Percentiles rank a stretch among this genome's conserved stretches.
These are phyloP conservation scores for Cryptosporidium meleagridis DNA, from an alignment of 169 alveolate genomes.

Conservation along the genomic window DNA sequence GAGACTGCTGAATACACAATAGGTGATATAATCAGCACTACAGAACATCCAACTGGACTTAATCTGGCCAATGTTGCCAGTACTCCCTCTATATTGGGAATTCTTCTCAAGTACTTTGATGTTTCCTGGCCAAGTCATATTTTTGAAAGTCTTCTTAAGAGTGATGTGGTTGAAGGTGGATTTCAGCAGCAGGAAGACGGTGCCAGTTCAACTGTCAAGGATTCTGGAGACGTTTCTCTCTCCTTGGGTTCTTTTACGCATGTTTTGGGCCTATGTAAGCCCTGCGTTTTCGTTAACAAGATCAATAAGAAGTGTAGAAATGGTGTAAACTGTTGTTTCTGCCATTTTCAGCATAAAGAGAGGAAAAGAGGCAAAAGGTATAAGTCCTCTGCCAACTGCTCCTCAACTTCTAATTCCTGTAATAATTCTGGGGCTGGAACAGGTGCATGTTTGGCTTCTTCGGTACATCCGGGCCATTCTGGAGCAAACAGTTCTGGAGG, in stretches of 20 bases:
- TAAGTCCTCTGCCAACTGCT: background rate
- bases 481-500: background rate
- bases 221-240: constrained; percentile 18
- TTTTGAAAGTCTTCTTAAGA: constrained; percentile 16
- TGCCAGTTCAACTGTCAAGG: background rate
- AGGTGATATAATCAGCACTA: constrained; percentile 32
- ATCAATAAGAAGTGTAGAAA: constrained; percentile 80
- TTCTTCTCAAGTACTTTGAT: constrained; percentile 38
- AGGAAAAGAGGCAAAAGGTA: constrained; percentile 67
- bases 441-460: background rate
- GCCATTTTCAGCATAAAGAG: constrained; percentile 81
- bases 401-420: background rate
- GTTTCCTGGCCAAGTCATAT: constrained; percentile 49
- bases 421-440: background rate
- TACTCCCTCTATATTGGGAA: constrained; percentile 59
- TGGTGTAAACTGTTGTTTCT: constrained; percentile 80
- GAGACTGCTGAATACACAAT: constrained; percentile 16
- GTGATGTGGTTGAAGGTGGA: background rate
- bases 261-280: constrained; percentile 82
- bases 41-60: constrained; percentile 64
- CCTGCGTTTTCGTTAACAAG: constrained; percentile 84
- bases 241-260: constrained; percentile 81
- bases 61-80: constrained; percentile 72
- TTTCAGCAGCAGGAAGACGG: background rate
- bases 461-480: background rate